Conservation (phyloP, 257 asterid genomes). For the Plantago elongata region DNA sequence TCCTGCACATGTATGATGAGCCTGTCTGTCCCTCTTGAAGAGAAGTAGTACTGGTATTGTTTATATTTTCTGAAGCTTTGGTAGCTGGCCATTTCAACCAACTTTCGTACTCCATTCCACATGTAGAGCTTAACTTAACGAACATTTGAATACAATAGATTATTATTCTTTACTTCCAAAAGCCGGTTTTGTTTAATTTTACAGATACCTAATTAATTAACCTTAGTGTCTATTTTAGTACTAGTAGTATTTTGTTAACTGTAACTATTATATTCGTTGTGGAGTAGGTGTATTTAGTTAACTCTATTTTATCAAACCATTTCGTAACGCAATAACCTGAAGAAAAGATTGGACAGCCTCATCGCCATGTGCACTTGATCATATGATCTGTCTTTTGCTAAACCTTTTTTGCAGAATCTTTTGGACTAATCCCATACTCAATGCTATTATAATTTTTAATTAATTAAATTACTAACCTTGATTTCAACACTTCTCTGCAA, state of each 20-base stretch:
- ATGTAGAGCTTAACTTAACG: conserved; percentile 28
- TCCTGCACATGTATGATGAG: conserved; percentile 29
- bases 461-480: no score
- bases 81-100: conserved; percentile 25
- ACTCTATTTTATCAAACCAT: no score
- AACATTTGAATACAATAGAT: conserved; percentile 8
- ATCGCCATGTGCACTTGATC: conserved; percentile 25
- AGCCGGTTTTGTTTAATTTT: no score
- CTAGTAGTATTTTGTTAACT: background rate
- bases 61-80: conserved; percentile 6
- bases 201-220: conserved; percentile 1
- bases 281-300: no score
- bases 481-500: no score
- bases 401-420: no score
- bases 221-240: background rate
- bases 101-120: conserved; percentile 27
- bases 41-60: background rate
- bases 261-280: background rate
- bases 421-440: no score
- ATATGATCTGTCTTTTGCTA: conserved; percentile 1
- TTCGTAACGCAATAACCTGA: conserved; percentile 11
- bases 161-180: no score
- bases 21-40: conserved; percentile 22
- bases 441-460: no score
- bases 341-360: conserved; percentile 24